These are phyloP conservation scores for Rhizopogon salebrosus DNA, from an alignment of 768 basidiomycete genomes.

Conservation along the genomic window DNA sequence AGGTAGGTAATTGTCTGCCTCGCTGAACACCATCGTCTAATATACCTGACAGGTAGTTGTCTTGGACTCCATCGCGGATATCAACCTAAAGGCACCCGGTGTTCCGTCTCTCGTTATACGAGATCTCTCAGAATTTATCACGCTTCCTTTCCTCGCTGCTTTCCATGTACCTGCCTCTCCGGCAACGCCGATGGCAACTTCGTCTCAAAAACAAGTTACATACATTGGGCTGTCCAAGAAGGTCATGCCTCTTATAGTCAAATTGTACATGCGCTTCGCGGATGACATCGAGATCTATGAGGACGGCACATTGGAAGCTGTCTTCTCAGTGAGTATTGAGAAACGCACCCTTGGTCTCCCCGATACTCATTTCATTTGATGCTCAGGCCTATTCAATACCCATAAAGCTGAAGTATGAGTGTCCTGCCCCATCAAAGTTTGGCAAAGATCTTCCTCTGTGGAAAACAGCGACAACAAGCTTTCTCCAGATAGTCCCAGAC, in stretches of 20 bases:
- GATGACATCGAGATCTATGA: conserved; percentile 34
- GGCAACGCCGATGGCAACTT: conserved; percentile 2
- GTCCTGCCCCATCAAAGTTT: conserved; percentile 82
- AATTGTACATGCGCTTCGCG: conserved; percentile 53
- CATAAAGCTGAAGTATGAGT: conserved; percentile 92
- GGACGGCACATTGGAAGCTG: conserved; percentile 81
- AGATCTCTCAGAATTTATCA: conserved; percentile 81
- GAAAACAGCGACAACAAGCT: conserved; percentile 88
- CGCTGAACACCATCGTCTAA: not conserved
- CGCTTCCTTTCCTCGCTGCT: conserved; percentile 81
- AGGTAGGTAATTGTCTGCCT: conserved; percentile 38
- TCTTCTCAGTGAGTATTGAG: conserved; percentile 57
- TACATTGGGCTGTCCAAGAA: conserved; percentile 90
- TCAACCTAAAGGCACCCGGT: conserved; percentile 60
- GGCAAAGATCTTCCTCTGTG: conserved; percentile 86
- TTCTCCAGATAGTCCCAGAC: conserved; percentile 70
- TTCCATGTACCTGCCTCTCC: conserved; percentile 40
- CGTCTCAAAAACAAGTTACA: conserved; percentile 63
- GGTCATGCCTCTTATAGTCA: conserved; percentile 77
- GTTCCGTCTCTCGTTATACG: conserved; percentile 70
- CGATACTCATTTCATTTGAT: not conserved
- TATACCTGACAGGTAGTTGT: conserved; percentile 52
- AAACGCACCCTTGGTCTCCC: not conserved
- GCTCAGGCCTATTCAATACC: conserved; percentile 81
- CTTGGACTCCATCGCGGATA: conserved; percentile 59